Evolutionary conservation across 1,284 basidiomycete genomes (phyloP).

Genomic region (Tylopilus sp.): DNA sequence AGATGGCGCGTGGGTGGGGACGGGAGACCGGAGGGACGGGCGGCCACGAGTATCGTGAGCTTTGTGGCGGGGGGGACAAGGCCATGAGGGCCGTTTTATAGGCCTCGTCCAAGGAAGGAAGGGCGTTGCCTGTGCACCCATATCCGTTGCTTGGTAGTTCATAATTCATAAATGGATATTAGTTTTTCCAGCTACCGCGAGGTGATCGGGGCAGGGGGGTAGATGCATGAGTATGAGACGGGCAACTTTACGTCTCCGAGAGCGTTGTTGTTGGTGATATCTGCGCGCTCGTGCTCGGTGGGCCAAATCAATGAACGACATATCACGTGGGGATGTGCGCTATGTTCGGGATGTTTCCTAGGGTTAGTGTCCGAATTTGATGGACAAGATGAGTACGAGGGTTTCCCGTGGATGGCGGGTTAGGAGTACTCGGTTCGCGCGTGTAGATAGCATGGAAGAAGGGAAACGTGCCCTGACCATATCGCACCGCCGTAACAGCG

Average conservation of each 20-base stretch:
- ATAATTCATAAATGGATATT: constrained; percentile 5
- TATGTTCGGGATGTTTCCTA: neutral
- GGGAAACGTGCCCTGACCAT: constrained; percentile 10
- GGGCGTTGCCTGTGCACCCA: constrained; percentile 9
- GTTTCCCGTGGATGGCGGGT: constrained; percentile 4
- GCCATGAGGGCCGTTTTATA: constrained; percentile 15
- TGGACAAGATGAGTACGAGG: neutral
- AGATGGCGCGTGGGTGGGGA: neutral
- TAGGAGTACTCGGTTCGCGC: neutral
- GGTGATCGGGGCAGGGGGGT: constrained; percentile 24
- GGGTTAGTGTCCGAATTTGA: neutral
- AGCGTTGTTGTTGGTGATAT: neutral
- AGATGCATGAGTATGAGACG: neutral
- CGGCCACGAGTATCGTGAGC: constrained; percentile 5
- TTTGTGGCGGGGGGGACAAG: neutral
- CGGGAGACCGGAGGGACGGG: neutral
- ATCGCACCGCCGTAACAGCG: constrained; percentile 15
- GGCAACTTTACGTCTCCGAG: constrained; percentile 20
- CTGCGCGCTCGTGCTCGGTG: constrained; percentile 2
- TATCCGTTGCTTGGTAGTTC: constrained; percentile 1
- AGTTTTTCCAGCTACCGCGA: constrained; percentile 6
- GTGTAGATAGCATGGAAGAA: constrained; percentile 16
- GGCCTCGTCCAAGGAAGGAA: constrained; percentile 4
- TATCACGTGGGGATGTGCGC: neutral
- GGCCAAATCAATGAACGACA: neutral